phyloP scores from a whole-genome alignment of 345 rosid genomes.

The Streptanthus diversifolius region DNA sequence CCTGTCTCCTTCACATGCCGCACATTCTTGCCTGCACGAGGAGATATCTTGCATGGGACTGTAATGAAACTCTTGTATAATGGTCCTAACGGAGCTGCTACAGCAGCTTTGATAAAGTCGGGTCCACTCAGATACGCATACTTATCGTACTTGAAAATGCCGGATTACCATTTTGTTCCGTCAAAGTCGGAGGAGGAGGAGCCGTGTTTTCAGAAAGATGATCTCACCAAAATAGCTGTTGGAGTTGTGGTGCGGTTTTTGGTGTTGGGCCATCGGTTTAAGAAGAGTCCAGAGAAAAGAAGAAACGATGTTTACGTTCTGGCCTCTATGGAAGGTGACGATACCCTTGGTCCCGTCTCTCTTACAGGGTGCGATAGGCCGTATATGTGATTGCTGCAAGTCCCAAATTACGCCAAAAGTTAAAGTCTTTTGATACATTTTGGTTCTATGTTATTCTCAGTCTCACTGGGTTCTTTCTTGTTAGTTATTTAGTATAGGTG shows the following conservation, averaged over 20 bases:
- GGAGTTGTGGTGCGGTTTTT: slow-evolving; percentile 29
- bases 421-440: background rate
- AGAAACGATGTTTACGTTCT: slow-evolving; percentile 23
- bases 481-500: background rate
- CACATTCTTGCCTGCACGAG: slow-evolving; percentile 28
- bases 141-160: slow-evolving; percentile 30
- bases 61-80: background rate
- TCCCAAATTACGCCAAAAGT: background rate
- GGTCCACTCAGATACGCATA: slow-evolving; percentile 29
- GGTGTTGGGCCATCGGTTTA: slow-evolving; percentile 27
- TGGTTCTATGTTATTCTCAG: background rate
- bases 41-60: slow-evolving; percentile 32
- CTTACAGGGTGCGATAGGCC: slow-evolving; percentile 32
- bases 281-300: slow-evolving; percentile 1
- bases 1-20: slow-evolving; percentile 35
- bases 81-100: slow-evolving; percentile 7
- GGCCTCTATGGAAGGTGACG: slow-evolving; percentile 21
- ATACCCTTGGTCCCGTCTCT: slow-evolving; percentile 31
- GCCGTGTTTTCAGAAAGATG: slow-evolving; percentile 21
- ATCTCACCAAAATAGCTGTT: slow-evolving; percentile 24
- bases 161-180: slow-evolving; percentile 19
- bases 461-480: background rate
- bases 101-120: background rate
- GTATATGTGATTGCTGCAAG: slow-evolving; percentile 13
- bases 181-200: background rate